phyloP scores from a whole-genome alignment of 2,329 filamentous ascomycete genomes.

The Amauroascus niger region DNA sequence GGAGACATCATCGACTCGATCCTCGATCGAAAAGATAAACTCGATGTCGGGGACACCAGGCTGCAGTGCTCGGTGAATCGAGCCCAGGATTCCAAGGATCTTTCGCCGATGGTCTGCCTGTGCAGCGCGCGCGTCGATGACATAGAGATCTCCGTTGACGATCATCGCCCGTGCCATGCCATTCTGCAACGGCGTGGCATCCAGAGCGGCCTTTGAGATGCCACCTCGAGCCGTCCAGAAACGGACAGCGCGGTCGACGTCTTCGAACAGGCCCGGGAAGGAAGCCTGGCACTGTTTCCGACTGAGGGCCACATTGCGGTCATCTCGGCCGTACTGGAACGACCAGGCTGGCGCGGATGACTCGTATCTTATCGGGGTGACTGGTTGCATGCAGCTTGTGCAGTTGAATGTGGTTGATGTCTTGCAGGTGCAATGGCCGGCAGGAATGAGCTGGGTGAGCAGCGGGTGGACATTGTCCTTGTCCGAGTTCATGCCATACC shows the following conservation, averaged over 20 bases:
- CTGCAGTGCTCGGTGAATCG: conserved; percentile 42
- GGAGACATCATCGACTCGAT: conserved; percentile 37
- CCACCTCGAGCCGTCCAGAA: conserved; percentile 25
- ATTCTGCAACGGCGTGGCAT: conserved; percentile 22
- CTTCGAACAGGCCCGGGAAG: conserved; percentile 32
- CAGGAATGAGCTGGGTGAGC: conserved; percentile 32
- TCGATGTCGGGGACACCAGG: conserved; percentile 38
- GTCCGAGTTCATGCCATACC: conserved; percentile 30
- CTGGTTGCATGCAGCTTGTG: conserved; percentile 24
- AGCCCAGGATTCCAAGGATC: conserved; percentile 36
- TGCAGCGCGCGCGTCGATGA: conserved; percentile 24
- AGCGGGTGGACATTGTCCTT: conserved; percentile 29
- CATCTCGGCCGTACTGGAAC: conserved; percentile 28
- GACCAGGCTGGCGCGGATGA: conserved; percentile 21
- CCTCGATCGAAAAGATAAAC: conserved; percentile 39
- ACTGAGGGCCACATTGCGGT: conserved; percentile 24
- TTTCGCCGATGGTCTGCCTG: conserved; percentile 33
- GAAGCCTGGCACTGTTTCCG: conserved; percentile 25
- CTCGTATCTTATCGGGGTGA: conserved; percentile 16
- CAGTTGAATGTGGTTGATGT: conserved; percentile 34
- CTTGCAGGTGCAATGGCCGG: conserved; percentile 32
- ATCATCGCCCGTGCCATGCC: conserved; percentile 32
- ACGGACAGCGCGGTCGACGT: conserved; percentile 24
- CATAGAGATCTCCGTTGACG: conserved; percentile 27
- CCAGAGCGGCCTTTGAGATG: conserved; percentile 23